Conservation (phyloP, 2,329 filamentous ascomycete genomes). For the Davidsoniella virescens region DNA sequence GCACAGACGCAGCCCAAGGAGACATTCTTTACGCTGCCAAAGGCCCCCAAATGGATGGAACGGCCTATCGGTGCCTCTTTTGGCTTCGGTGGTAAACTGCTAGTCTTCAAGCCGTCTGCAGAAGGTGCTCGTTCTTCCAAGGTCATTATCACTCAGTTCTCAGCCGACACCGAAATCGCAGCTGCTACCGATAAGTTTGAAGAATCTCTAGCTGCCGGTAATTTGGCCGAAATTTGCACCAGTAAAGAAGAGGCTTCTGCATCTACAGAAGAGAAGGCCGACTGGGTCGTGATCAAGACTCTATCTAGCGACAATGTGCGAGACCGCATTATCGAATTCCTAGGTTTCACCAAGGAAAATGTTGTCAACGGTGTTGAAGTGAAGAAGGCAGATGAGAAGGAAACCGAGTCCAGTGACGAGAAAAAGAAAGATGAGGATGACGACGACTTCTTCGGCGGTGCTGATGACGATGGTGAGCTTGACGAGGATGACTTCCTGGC, state of each 20-base stretch:
- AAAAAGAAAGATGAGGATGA: constrained; percentile 43
- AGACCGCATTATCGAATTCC: constrained; percentile 69
- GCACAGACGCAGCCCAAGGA: constrained; percentile 84
- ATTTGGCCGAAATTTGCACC: constrained; percentile 66
- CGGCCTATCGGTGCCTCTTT: constrained; percentile 76
- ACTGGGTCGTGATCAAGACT: constrained; percentile 90
- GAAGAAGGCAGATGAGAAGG: constrained; percentile 19
- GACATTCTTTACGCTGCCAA: constrained; percentile 70
- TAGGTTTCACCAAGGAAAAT: constrained; percentile 61
- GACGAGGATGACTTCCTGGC: constrained; percentile 78
- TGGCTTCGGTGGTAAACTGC: constrained; percentile 85
- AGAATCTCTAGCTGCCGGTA: constrained; percentile 58
- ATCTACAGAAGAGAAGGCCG: constrained; percentile 81
- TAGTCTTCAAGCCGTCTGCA: constrained; percentile 45
- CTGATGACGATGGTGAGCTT: constrained; percentile 38
- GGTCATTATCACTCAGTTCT: constrained; percentile 73
- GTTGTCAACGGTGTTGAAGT: constrained; percentile 22
- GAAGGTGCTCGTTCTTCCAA: constrained; percentile 56
- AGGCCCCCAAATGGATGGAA: constrained; percentile 82
- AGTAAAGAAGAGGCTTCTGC: constrained; percentile 57
- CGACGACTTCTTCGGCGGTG: constrained; percentile 61
- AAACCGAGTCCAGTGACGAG: constrained; percentile 22
- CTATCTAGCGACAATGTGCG: constrained; percentile 64
- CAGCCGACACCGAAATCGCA: constrained; percentile 73
- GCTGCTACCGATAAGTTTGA: constrained; percentile 77